These are phyloP conservation scores for Coniochaeta pulveracea DNA, from an alignment of 2,329 filamentous ascomycete species.

Conservation along the genomic window DNA sequence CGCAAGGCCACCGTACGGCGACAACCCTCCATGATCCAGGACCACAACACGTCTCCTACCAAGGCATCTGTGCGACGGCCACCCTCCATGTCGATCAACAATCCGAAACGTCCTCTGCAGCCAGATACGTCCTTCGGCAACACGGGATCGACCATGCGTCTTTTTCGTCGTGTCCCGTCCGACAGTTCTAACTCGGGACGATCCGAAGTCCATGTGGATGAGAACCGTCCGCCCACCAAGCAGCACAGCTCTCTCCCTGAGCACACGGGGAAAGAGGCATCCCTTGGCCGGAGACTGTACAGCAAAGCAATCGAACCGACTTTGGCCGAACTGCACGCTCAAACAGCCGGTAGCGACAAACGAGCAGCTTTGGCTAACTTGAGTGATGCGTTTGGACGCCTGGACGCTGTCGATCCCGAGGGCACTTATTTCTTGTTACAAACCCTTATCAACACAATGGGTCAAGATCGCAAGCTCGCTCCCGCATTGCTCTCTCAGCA, in stretches of 20 bases:
- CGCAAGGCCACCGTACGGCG: constrained; percentile 44
- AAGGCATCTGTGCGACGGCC: constrained; percentile 14
- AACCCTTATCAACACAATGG: constrained; percentile 62
- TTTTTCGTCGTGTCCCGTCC: constrained; percentile 78
- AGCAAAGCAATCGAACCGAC: constrained; percentile 71
- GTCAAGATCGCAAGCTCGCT: constrained; percentile 56
- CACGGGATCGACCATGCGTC: constrained; percentile 78
- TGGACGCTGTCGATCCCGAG: constrained; percentile 84
- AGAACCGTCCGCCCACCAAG: constrained; percentile 47
- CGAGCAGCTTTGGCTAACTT: constrained; percentile 74
- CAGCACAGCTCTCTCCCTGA: constrained; percentile 24
- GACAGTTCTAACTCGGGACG: constrained; percentile 43
- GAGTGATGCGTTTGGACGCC: constrained; percentile 72
- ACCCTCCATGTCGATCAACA: constrained; percentile 24
- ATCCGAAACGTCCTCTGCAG: constrained; percentile 66
- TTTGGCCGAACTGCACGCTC: constrained; percentile 77
- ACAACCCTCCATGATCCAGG: constrained; percentile 22
- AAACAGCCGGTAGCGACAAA: constrained; percentile 55
- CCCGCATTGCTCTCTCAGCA: constrained; percentile 24
- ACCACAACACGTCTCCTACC: constrained; percentile 7
- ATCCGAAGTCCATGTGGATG: constrained; percentile 35
- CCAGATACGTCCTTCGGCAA: constrained; percentile 92
- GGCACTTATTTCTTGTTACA: constrained; percentile 79
- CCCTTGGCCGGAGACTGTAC: constrained; percentile 73
- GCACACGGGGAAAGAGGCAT: constrained; percentile 63